Conservation (phyloP, 1,139 yeast species). For the Saccharomycopsis hybrid region DNA sequence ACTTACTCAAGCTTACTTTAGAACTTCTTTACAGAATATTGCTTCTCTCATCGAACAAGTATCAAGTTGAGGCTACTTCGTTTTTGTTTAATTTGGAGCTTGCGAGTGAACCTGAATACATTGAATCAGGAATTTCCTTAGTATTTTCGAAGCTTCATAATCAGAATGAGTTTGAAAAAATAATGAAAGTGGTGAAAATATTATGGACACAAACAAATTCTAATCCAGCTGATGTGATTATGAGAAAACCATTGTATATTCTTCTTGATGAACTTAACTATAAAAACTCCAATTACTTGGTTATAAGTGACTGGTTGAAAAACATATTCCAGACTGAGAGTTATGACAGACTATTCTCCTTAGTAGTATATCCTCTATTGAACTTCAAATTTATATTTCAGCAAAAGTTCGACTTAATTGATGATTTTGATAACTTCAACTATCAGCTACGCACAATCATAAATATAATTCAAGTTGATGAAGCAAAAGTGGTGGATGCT, state of each 20-base stretch:
- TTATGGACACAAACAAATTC: slow-evolving; percentile 58
- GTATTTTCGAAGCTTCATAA: slow-evolving; percentile 37
- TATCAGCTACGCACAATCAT: slow-evolving; percentile 49
- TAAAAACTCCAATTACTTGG: slow-evolving; percentile 35
- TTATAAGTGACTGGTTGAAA: slow-evolving; percentile 53
- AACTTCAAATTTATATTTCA: slow-evolving; percentile 25
- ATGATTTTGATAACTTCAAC: slow-evolving; percentile 54
- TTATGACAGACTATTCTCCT: slow-evolving; percentile 51
- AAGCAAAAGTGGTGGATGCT: slow-evolving; percentile 36
- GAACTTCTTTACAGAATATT: slow-evolving; percentile 44
- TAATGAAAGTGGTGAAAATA: slow-evolving; percentile 26
- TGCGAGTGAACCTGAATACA: slow-evolving; percentile 34
- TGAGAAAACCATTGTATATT: slow-evolving; percentile 61
- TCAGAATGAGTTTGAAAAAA: slow-evolving; percentile 31
- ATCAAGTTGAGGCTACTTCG: slow-evolving; percentile 59
- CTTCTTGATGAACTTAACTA: slow-evolving; percentile 56
- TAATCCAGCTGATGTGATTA: slow-evolving; percentile 35
- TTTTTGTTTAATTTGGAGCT: slow-evolving; percentile 40
- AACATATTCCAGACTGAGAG: slow-evolving; percentile 48
- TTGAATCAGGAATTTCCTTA: slow-evolving; percentile 56
- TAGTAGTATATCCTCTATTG: slow-evolving; percentile 30
- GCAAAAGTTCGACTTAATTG: slow-evolving; percentile 29
- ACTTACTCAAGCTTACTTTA: slow-evolving; percentile 34
- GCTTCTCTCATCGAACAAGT: slow-evolving; percentile 39
- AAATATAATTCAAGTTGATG: slow-evolving; percentile 44